phyloP scores from a whole-genome alignment of 2,329 filamentous ascomycete genomes.

The Fusarium haematococcum region DNA sequence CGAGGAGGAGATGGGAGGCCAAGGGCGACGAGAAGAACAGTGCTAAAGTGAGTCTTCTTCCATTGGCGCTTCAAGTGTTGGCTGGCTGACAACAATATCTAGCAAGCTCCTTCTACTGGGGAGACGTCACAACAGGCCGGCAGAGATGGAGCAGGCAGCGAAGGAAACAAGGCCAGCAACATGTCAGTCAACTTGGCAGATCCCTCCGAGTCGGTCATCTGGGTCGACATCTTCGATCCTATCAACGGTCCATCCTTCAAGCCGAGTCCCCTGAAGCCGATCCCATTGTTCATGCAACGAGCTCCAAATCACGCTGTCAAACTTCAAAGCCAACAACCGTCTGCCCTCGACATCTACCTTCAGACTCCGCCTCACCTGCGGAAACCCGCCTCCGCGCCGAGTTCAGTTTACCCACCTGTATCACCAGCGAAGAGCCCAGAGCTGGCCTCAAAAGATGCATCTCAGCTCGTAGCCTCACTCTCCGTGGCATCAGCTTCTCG shows the following conservation, averaged over 20 bases:
- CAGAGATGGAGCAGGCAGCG: conserved; percentile 12
- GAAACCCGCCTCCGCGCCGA: conserved; percentile 13
- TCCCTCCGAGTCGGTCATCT: conserved; percentile 54
- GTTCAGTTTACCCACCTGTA: conserved; percentile 4
- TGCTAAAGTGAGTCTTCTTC: conserved; percentile 10
- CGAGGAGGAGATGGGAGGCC: conserved; percentile 56
- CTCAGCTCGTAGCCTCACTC: conserved; percentile 4
- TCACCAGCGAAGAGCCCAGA: neutral
- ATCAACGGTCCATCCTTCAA: conserved; percentile 59
- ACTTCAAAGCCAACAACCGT: conserved; percentile 14
- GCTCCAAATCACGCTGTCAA: conserved; percentile 27
- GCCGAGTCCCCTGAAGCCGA: conserved; percentile 62
- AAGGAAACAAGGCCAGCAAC: conserved; percentile 10
- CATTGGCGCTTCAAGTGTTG: neutral
- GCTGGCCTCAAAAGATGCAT: neutral
- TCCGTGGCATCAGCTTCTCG: neutral
- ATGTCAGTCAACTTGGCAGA: conserved; percentile 31
- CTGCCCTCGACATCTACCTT: conserved; percentile 24
- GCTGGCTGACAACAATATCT: conserved; percentile 5
- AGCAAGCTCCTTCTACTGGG: conserved; percentile 3
- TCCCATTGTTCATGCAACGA: conserved; percentile 61
- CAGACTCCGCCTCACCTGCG: conserved; percentile 16
- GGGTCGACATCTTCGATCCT: conserved; percentile 63
- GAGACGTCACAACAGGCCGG: conserved; percentile 2
- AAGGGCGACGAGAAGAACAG: conserved; percentile 32